Base-by-base conservation (phyloP, 202 grass and related monocot genomes). In the Zizania palustris region DNA sequence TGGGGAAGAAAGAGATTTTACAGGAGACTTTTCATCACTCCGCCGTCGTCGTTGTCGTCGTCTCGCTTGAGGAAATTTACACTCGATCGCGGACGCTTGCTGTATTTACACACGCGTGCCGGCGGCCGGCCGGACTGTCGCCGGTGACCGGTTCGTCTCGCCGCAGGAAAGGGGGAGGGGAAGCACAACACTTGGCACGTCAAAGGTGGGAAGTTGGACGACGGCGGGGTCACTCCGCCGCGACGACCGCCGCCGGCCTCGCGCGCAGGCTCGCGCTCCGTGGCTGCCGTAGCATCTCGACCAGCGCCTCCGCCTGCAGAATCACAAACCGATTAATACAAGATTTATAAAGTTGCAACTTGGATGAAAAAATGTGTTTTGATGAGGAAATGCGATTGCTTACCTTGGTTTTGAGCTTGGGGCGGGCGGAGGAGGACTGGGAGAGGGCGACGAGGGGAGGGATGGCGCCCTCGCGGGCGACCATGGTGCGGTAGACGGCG, bases 11-110 rank as follows among this genome's bases (percentile, higher is more conserved):
- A 9, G 63, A 28, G 28, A 65, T 54, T 78, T 78, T 80, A 71
- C 81, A 66, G 16, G 67, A 58, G 51, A 41, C 44, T 68, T 68
- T 56, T 76, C 63, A 67, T 85, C 60, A 68, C 18, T 75, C 64
- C 76, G 62, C 20, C 60, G 59, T 71, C 62, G 73, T 79, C 85
- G 28, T 28, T 28, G 28, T 55, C 51, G 51, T 16, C 51, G 79
- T 89, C 86, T 87, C 89, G 89, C 82, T 87, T 82, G 67, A 84
- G 86, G 79, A 78, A 82, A 89, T 92, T 69, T 96, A 90, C 93
- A 86, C 84, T 88, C 89, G 75, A 78, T 92, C 50, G 83, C 65
- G 82, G 79, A 84, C 90, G 71, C 16, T 88, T 57, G 50, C 0
- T 90, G n/a, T n/a, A 96, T 92, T 86, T 96, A 96, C 93, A 92